These are phyloP conservation scores for Ogataea naganishii DNA, from an alignment of 805 yeast genomes.

Conservation along the genomic window DNA sequence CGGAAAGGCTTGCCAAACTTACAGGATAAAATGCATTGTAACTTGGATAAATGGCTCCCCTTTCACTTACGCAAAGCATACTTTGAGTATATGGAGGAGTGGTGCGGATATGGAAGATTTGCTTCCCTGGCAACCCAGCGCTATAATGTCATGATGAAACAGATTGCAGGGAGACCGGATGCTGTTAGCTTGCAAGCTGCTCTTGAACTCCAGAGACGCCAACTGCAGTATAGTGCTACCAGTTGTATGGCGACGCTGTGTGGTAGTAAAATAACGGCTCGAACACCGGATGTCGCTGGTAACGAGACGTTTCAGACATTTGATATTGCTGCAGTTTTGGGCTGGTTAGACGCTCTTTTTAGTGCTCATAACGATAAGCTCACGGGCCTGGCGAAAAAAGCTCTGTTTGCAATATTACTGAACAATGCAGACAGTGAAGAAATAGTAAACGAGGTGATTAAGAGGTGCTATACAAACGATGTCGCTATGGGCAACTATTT, in stretches of 20 bases:
- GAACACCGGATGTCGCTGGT: constrained; percentile 7
- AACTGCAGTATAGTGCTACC: constrained; percentile 60
- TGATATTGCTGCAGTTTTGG: constrained; percentile 56
- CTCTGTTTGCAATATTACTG: constrained; percentile 58
- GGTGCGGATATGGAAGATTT: constrained; percentile 88
- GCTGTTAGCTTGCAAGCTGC: constrained; percentile 56
- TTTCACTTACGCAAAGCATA: constrained; percentile 80
- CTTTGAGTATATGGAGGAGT: constrained; percentile 75
- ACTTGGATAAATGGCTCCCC: constrained; percentile 75
- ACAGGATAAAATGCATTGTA: too few relatives aligned
- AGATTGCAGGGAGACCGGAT: constrained; percentile 25
- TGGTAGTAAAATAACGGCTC: constrained; percentile 57
- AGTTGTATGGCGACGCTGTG: constrained; percentile 82
- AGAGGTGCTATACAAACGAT: constrained; percentile 59
- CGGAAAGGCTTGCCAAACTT: constrained; percentile 62
- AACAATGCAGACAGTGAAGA: constrained; percentile 49
- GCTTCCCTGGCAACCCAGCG: constrained; percentile 55
- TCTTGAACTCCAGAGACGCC: constrained; percentile 69
- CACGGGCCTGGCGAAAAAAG: constrained; percentile 57
- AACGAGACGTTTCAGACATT: constrained; percentile 38
- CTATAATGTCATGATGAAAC: constrained; percentile 46
- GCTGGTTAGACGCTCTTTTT: constrained; percentile 77
- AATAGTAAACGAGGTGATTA: constrained; percentile 48
- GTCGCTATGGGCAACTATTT: constrained; percentile 62
- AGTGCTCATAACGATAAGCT: constrained; percentile 47